These are phyloP conservation scores for Irpex rosettiformis DNA, from an alignment of 1,284 basidiomycete genomes.

Conservation along the genomic window DNA sequence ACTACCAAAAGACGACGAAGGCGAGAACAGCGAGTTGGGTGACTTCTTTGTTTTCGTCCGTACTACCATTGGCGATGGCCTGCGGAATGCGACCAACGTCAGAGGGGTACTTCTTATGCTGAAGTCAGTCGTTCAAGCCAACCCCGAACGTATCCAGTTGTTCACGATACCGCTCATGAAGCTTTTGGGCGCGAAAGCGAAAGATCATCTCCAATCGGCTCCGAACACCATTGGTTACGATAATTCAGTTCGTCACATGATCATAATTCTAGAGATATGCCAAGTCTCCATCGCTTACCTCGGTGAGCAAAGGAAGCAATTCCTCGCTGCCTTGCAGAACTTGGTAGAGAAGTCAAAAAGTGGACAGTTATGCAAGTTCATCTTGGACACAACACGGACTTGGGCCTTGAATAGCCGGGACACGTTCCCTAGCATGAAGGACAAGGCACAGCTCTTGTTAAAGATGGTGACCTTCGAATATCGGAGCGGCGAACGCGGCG, in stretches of 20 bases:
- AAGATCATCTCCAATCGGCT: constrained; percentile 77
- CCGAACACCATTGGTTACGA: constrained; percentile 47
- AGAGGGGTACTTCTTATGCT: constrained; percentile 86
- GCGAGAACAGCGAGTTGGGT: constrained; percentile 59
- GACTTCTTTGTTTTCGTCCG: constrained; percentile 82
- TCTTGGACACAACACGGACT: constrained; percentile 84
- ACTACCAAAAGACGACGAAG: constrained; percentile 76
- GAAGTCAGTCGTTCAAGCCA: constrained; percentile 82
- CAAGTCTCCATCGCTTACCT: constrained; percentile 62
- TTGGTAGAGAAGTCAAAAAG: constrained; percentile 95
- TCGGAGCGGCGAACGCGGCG: constrained; percentile 66
- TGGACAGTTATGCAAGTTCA: constrained; percentile 75
- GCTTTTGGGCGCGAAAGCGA: constrained; percentile 82
- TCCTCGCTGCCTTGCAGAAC: constrained; percentile 74
- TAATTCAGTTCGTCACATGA: constrained; percentile 57
- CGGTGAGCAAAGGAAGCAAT: constrained; percentile 69
- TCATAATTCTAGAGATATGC: constrained; percentile 70
- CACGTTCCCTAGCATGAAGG: constrained; percentile 89
- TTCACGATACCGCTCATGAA: constrained; percentile 81
- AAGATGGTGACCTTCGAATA: constrained; percentile 91
- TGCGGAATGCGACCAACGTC: constrained; percentile 68
- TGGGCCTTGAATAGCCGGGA: constrained; percentile 89
- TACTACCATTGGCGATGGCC: constrained; percentile 76
- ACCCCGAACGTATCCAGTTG: constrained; percentile 82
- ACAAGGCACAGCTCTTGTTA: constrained; percentile 88